Evolutionary conservation across 495 filamentous ascomycete species (phyloP), one percentile per base, ranked within the genome.

Genomic region (Entonaema liquescens): DNA sequence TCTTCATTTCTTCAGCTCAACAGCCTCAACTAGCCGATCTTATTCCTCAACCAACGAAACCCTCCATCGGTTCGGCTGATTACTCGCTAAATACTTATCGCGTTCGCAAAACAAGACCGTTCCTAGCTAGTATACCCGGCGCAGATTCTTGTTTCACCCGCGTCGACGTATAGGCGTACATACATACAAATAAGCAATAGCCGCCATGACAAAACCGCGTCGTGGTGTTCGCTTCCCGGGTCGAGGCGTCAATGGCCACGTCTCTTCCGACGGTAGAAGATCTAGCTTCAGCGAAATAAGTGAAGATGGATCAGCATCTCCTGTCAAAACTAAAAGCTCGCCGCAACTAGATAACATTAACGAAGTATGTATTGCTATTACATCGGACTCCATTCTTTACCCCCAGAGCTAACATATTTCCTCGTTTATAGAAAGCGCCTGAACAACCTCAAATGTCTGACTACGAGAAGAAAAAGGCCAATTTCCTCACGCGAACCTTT

Each of bases 401-500:
- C 3, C 9, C 19, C 17, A 23, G 42, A 47, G 42, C 42, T 47
- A 23, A 47, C 9, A 0, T 47, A 13, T 47, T 21, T 12, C 7
- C 2, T 47, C 21, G 9, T 23, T 19, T 65, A 5, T 50, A 84
- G 81, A 80, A 79, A 65, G 70, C 75, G 0, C 47, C 73, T 26
- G 74, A 74, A 36, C 61, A 76, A 58, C 44, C 74, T 31, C 70
- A 74, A 26, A 58, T 72, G 44, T 67, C 93, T 76, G 96, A 97
- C 23, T 97, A 95, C 79, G 93, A 98, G 77, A 98, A 97, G 89
- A 99, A 99, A 82, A 97, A 97, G 80, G 90, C 93, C 80, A 97
- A 94, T 75, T 98, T 99, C 86, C 93, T 97, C 73, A 97, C 94
- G 9, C 91, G 96, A 63, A 93, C 95, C 36, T 93, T 98, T 87